Base-by-base conservation (phyloP, 306 rosid genomes). In the Glycine tomentella region DNA sequence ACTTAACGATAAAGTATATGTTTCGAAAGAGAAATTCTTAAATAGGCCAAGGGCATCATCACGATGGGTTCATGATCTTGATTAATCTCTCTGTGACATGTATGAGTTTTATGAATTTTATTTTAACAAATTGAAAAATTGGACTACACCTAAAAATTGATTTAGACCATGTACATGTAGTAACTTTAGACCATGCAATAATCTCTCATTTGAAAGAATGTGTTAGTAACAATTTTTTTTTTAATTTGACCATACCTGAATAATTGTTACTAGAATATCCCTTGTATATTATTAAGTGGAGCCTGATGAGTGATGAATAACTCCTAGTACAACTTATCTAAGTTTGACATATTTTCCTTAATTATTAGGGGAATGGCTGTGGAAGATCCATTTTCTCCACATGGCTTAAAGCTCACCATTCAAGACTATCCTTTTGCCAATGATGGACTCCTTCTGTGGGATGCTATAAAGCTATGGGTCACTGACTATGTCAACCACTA, bases 351-450 rank as follows among this genome's bases (percentile, higher is more conserved):
- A 42, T 63, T 49, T 72, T 73, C 2, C 13, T 14, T 73, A 13
- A 3, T 42, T 78, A 6, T 12, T 14, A 87, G 90, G 84, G 90
- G 90, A 78, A 81, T 87, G 71, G 97, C 97, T 0, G 86, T 86
- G 55, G 85, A 90, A 73, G 97, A 93, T 83, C 93, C 93, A 55
- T 81, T 58, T 69, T 85, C 88, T 33, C 90, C 94, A 9, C 97
- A 93, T 51, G 97, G 97, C 0, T 65, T 93, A 56, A 91, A 58
- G 86, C 87, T 93, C 5, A 4, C 91, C 36, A 91, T 91, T 40
- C 25, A 86, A 74, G 97, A 93, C 74, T 93, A 91, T 77, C 97
- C 97, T 2, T 93, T 72, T 82, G 97, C 97, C 6, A 90, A 89
- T 8, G 97, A 93, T 36, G 97, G 97, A 0, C 86, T 91, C 4